Conservation (phyloP, 1,284 basidiomycete species). For the Sparassis latifolia region DNA sequence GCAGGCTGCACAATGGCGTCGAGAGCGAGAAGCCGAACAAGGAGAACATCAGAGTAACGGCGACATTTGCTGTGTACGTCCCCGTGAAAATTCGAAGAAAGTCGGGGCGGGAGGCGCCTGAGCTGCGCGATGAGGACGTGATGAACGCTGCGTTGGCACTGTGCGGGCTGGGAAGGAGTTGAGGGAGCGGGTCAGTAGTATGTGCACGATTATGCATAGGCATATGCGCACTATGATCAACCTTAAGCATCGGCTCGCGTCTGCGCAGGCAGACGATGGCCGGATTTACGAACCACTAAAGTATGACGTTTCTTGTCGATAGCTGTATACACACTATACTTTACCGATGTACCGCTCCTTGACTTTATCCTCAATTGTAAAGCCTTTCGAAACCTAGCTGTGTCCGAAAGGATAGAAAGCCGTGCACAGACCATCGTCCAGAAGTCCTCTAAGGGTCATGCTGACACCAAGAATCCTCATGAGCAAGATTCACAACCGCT, state of each 20-base stretch:
- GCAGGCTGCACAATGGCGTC: slow-evolving; percentile 6
- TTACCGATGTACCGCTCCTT: too few relatives aligned
- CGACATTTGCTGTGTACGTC: neutral
- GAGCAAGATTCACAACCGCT: too few relatives aligned
- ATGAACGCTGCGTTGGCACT: slow-evolving; percentile 57
- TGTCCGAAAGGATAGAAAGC: too few relatives aligned
- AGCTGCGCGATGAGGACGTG: slow-evolving; percentile 52
- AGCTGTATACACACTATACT: neutral
- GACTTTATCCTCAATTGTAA: too few relatives aligned
- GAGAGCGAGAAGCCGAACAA: slow-evolving; percentile 12
- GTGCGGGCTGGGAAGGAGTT: slow-evolving; percentile 46
- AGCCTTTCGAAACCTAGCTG: too few relatives aligned
- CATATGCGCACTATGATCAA: slow-evolving; percentile 6
- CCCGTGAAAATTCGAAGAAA: slow-evolving; percentile 6
- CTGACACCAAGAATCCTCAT: too few relatives aligned
- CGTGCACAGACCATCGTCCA: too few relatives aligned
- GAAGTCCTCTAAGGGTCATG: too few relatives aligned
- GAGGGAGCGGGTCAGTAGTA: neutral
- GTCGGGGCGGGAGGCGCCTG: slow-evolving; percentile 24
- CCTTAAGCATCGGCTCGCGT: neutral
- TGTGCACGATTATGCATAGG: neutral
- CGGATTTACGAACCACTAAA: neutral
- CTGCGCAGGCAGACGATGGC: neutral
- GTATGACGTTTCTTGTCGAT: neutral
- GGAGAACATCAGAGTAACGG: slow-evolving; percentile 4